Evolutionary conservation across 1,284 basidiomycete species (phyloP).

Genomic region (Naganishia sp.): DNA sequence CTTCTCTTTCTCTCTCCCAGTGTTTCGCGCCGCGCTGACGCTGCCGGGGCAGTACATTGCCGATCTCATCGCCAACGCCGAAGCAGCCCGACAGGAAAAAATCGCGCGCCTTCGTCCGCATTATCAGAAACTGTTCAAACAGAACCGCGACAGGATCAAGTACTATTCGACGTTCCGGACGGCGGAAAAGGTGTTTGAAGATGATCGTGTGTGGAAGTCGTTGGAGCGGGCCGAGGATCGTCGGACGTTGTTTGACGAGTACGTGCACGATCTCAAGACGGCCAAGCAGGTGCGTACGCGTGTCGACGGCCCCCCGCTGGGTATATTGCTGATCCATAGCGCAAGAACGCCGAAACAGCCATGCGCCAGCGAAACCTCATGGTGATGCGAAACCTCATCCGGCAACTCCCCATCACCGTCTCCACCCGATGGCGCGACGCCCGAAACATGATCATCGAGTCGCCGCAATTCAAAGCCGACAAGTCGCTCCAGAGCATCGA

Average conservation of each 20-base stretch:
- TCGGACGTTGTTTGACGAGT: slow-evolving; percentile 82
- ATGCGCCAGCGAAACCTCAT: slow-evolving; percentile 71
- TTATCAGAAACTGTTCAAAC: slow-evolving; percentile 76
- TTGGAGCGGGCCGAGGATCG: slow-evolving; percentile 79
- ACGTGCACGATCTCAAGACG: slow-evolving; percentile 75
- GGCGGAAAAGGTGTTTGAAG: slow-evolving; percentile 75
- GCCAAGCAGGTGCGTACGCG: slow-evolving; percentile 68
- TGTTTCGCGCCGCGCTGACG: neutral
- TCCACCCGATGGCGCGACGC: slow-evolving; percentile 84
- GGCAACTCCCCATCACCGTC: slow-evolving; percentile 79
- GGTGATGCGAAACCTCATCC: slow-evolving; percentile 76
- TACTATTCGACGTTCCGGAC: slow-evolving; percentile 84
- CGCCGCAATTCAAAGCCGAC: slow-evolving; percentile 74
- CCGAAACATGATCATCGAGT: slow-evolving; percentile 70
- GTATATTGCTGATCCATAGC: slow-evolving; percentile 2
- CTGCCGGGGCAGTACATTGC: slow-evolving; percentile 65
- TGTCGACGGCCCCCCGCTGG: neutral
- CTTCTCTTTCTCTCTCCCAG: neutral
- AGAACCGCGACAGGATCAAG: slow-evolving; percentile 71
- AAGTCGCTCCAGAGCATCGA: slow-evolving; percentile 75
- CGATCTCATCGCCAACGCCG: slow-evolving; percentile 64
- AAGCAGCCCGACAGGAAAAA: slow-evolving; percentile 76
- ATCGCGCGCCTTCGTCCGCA: slow-evolving; percentile 79
- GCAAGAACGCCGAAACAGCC: slow-evolving; percentile 72
- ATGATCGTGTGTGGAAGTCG: slow-evolving; percentile 85